Base-by-base conservation (phyloP, 345 rosid species). In the Salix arbutifolia region DNA sequence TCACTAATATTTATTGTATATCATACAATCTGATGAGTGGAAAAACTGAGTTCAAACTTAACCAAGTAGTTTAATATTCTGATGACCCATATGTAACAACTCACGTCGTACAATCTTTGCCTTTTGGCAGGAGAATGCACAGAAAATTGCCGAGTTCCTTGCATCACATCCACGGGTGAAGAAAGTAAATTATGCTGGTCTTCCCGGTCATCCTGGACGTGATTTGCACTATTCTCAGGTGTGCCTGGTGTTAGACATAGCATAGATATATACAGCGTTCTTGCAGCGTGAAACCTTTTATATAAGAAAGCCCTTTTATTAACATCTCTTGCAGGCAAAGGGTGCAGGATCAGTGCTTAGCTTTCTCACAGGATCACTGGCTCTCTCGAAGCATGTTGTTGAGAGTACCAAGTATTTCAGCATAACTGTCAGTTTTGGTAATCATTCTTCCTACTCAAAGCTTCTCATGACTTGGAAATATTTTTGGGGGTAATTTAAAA, bases 341-440 rank as follows among this genome's bases (percentile, higher is more conserved):
- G 99, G 99, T 79, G 97, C 98, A 65, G 97, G 99, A 46, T 92
- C 98, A 11, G 97, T 96, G 82, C 87, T 96, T 42, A 94, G 99
- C 87, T 94, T 94, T 82, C 62, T 90, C 74, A 94, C 99, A n/a
- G 97, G 98, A 77, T 94, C 99, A 3, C 58, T 92, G 38, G 88
- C 90, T 0, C 90, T 96, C 67, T 96, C 97, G 2, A 96, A 96
- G 83, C 97, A 94, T 74, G 71, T 93, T 76, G 98, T 92, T 28
- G 97, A 96, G 85, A 77, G 90, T 68, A 92, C 99, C 35, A 92
- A 92, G 76, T 92, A 88, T 86, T 96, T 96, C 84, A 92, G 98
- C 86, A 90, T 92, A 60, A 89, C 99, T 40, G 99, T 96, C 81
- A 96, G 98, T 83, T 96, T 94, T 72, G 99, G 99, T 96, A 85